Evolutionary conservation across 441 rosid species (phyloP), one percentile per base, ranked within the genome.

Genomic region (Melastoma candidum): DNA sequence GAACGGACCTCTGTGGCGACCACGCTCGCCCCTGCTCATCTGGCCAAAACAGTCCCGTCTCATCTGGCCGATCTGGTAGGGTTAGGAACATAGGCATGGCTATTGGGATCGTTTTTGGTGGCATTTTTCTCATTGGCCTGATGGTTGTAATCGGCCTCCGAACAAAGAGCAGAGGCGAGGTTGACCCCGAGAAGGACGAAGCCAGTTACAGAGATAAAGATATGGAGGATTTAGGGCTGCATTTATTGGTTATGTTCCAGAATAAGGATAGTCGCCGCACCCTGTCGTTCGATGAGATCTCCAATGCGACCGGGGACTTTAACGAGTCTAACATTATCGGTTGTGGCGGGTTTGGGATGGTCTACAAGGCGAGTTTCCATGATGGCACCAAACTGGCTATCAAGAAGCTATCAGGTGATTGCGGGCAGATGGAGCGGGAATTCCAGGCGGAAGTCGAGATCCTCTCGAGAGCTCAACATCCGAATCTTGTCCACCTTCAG

Each of bases 391-490:
- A 80, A 63, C 75, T 80, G 2, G 95, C 95, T 1, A 75, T 85
- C 48, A 85, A 85, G 67, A 70, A 80, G 59, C 82, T 85, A 26
- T 80, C 95, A 0, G 85, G 85, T 44, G 95, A 85, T 54, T 85
- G 82, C 46, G 84, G 87, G 53, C 87, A 85, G 68, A 77, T 82
- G 71, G 95, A 85, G 12, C 77, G 87, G 58, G 95, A 85, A 47
- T 85, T 85, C 66, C 58, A 56, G 44, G 90, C 90, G 43, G 95
- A 85, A 62, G 90, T 85, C 22, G 84, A 85, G 68, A 68, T 90
- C 53, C 87, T 85, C 47, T 85, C 95, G n/a, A 74, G 82, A 67
- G 95, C 95, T 26, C 95, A 75, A 56, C 95, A 85, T 73, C 82
- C 80, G 2, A 85, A 85, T 65, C 90, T 85, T 56, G 95, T 85